Evolutionary conservation across 2,329 filamentous ascomycete species (phyloP).

Genomic region (Triangularia setosa): DNA sequence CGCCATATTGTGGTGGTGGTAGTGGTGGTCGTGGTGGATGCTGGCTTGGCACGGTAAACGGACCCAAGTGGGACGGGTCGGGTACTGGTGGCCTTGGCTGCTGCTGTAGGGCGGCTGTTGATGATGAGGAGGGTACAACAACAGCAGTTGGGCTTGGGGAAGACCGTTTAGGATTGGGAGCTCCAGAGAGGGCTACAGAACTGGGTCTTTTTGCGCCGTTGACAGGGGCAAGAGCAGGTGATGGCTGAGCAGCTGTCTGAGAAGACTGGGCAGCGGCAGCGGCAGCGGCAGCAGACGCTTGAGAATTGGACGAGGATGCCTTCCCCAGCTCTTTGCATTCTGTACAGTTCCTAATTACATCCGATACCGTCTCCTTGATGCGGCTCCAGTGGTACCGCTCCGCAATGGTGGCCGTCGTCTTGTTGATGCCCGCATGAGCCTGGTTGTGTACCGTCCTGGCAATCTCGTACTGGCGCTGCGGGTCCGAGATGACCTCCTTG

Average conservation of each 20-base stretch:
- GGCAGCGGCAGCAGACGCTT: constrained; percentile 16
- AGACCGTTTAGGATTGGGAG: constrained; percentile 24
- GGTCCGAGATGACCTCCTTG: constrained; percentile 93
- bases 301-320: constrained; percentile 29
- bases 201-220: constrained; percentile 25
- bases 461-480: constrained; percentile 85
- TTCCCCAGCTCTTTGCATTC: constrained; percentile 82
- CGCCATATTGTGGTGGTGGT: constrained; percentile 32
- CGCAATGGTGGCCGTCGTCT: constrained; percentile 90
- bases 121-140: background rate
- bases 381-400: constrained; percentile 96
- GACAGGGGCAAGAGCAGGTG: constrained; percentile 1
- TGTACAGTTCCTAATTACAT: constrained; percentile 86
- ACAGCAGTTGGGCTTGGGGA: constrained; percentile 19
- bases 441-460: constrained; percentile 69
- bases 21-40: constrained; percentile 27
- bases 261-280: constrained; percentile 13
- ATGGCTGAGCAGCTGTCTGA: background rate
- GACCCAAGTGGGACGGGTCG: constrained; percentile 23
- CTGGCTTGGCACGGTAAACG: constrained; percentile 31
- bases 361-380: constrained; percentile 95
- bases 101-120: background rate
- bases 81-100: constrained; percentile 4
- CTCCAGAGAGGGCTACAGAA: constrained; percentile 12
- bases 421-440: constrained; percentile 92